Conservation (phyloP, 148 eudicot species). For the Chenopodium quinoa region DNA sequence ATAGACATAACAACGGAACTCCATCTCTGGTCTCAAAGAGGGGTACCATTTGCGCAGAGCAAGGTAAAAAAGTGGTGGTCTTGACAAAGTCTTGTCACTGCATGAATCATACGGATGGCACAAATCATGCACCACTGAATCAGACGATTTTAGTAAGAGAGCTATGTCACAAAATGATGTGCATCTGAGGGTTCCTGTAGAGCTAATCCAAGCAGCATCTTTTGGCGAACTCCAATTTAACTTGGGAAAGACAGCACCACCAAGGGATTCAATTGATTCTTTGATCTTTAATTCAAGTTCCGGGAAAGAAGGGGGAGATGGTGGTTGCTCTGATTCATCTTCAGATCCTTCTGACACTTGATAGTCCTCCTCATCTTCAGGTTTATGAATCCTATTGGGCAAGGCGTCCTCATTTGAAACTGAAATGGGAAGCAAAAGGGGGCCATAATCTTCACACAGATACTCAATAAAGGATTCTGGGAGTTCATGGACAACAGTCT, state of each 20-base stretch:
- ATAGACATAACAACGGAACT: slow-evolving; percentile 78
- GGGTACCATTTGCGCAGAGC: slow-evolving; percentile 91
- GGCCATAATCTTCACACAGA: slow-evolving; percentile 66
- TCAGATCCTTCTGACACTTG: slow-evolving; percentile 65
- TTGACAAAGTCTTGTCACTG: slow-evolving; percentile 48
- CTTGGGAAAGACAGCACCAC: slow-evolving; percentile 81
- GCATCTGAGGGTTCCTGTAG: slow-evolving; percentile 76
- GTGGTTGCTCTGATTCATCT: slow-evolving; percentile 63
- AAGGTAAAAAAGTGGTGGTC: slow-evolving; percentile 63
- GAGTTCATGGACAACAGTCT: slow-evolving; percentile 64
- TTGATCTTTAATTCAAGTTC: slow-evolving; percentile 69
- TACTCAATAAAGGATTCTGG: slow-evolving; percentile 80
- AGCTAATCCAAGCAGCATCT: slow-evolving; percentile 92
- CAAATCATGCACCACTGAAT: slow-evolving; percentile 74
- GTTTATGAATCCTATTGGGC: slow-evolving; percentile 76
- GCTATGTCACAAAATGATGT: slow-evolving; percentile 77
- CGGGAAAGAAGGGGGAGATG: slow-evolving; percentile 70
- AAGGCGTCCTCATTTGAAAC: slow-evolving; percentile 66
- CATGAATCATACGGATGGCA: slow-evolving; percentile 86
- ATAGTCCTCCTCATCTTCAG: slow-evolving; percentile 82
- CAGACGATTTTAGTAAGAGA: slow-evolving; percentile 73
- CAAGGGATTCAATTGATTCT: slow-evolving; percentile 62
- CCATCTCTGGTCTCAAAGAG: slow-evolving; percentile 77
- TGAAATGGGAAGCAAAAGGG: slow-evolving; percentile 80
- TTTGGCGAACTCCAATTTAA: slow-evolving; percentile 95